Evolutionary conservation across 495 filamentous ascomycete species (phyloP), one percentile per base, ranked within the genome.

Genomic region (Xylaria bambusicola): DNA sequence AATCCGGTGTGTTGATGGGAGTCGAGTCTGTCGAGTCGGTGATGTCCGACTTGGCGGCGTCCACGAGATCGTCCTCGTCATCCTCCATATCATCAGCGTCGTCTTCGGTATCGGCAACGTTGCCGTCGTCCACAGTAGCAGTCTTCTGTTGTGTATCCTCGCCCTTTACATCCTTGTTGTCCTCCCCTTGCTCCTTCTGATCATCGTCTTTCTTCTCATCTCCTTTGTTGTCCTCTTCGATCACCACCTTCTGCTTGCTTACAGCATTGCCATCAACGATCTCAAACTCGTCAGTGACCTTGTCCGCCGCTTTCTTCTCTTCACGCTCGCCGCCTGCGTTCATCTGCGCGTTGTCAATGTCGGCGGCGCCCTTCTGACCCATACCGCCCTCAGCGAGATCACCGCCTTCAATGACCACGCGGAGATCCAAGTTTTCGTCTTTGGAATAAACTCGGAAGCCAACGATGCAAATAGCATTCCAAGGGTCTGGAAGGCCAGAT

Each of bases 381-480:
- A 80, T 80, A 46, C 77, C 77, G 47, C 73, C 74, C 62, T 80
- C 77, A 24, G 68, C 68, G 29, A 80, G 73, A 62, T 76, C 71
- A 52, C 77, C 78, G 40, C 77, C 77, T 64, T 80, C 77, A 63
- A 80, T 70, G 38, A 81, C 77, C 31, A 80, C 72, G 54, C 74
- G 71, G 44, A 81, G 57, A 59, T 77, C 76, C 18, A 81, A 61
- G 29, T 74, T 67, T 36, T 77, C 69, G 60, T 81, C 78, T 63
- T 76, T 76, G 15, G 76, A 79, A 66, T 81, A 81, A 4, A 80
- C 75, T 7, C 77, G 73, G 61, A 81, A 70, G 1, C 78, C 77
- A 1, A 80, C 72, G 20, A 81, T 75, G 65, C 75, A 76, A 61
- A 81, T 75, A 33, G 77, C 77, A 48, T 81, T 81, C 78, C 78